Percentiles rank a stretch among this genome's conserved stretches.
These are phyloP conservation scores for Chenopodium berlandieri DNA, from an alignment of 148 eudicot genomes.

Conservation along the genomic window DNA sequence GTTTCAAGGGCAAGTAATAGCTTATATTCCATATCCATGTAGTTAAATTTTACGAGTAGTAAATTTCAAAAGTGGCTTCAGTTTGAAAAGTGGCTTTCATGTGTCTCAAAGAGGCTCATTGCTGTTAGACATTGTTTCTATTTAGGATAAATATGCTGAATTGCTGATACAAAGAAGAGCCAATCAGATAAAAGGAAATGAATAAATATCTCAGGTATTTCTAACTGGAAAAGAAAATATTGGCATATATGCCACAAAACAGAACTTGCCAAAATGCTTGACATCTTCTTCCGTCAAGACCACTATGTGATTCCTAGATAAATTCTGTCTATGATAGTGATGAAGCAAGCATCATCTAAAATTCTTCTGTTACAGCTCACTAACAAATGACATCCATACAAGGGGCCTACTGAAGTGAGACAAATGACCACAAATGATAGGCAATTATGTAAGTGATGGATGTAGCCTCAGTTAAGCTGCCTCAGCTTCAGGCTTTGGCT, in stretches of 20 bases:
- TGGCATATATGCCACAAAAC: background rate
- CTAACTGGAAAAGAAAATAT: background rate
- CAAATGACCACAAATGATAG: background rate
- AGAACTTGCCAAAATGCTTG: background rate
- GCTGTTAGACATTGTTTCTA: no score
- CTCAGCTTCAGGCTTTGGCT: conserved; percentile 47
- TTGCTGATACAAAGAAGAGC: background rate
- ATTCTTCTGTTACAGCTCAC: background rate
- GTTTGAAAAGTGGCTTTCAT: background rate
- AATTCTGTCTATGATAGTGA: conserved; percentile 1
- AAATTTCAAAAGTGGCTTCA: background rate
- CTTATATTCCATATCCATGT: background rate
- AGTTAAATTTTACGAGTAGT: background rate
- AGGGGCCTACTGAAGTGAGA: background rate
- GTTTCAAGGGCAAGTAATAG: no score
- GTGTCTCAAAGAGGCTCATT: background rate
- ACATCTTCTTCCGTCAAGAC: background rate
- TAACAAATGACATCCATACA: conserved; percentile 3
- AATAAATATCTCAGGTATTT: background rate
- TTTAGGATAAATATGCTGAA: background rate
- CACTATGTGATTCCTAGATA: conserved; percentile 18
- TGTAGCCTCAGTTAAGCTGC: conserved; percentile 36
- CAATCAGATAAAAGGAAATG: background rate
- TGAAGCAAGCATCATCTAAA: conserved; percentile 12
- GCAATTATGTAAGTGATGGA: background rate